Percentiles rank a stretch among this genome's conserved stretches.
Conservation (phyloP, 176 grass and related monocot species). For the Oryza glaberrima region DNA sequence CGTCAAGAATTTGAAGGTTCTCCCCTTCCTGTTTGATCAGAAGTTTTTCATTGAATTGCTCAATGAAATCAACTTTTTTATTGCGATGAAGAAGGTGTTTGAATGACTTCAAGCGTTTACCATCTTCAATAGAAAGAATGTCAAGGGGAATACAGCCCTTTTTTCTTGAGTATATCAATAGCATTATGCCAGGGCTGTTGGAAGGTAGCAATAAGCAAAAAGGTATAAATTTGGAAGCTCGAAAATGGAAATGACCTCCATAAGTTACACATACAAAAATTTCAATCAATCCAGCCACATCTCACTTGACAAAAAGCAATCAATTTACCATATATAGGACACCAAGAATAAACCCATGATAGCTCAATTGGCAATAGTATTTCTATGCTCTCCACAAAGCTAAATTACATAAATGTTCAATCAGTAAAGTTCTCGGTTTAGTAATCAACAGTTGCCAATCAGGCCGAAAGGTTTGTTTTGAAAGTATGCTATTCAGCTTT, state of each 20-base stretch:
- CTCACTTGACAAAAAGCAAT: slow-evolving; percentile 22
- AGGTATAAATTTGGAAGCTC: background rate
- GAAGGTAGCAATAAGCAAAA: slow-evolving; percentile 17
- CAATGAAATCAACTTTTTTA: slow-evolving; percentile 69
- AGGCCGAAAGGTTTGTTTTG: background rate
- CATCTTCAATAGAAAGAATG: slow-evolving; percentile 70
- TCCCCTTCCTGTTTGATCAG: slow-evolving; percentile 75
- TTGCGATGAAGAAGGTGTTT: slow-evolving; percentile 69
- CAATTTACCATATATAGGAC: background rate
- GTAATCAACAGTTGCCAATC: background rate
- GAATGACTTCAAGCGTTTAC: slow-evolving; percentile 63
- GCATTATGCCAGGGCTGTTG: slow-evolving; percentile 68
- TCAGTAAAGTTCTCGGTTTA: background rate
- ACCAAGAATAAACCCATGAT: background rate
- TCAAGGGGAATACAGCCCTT: slow-evolving; percentile 60
- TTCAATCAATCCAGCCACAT: background rate
- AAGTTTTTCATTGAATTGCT: slow-evolving; percentile 81
- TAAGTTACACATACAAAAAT: background rate
- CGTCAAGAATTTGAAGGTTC: slow-evolving; percentile 75
- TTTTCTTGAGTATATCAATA: slow-evolving; percentile 70
- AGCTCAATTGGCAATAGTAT: background rate
- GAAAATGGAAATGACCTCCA: background rate
- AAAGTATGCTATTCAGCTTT: background rate
- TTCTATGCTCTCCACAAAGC: slow-evolving; percentile 13
- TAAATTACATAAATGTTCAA: slow-evolving; percentile 12